These are phyloP conservation scores for Ascosphaera apis DNA, from an alignment of 2,329 filamentous ascomycete species.

Conservation along the genomic window DNA sequence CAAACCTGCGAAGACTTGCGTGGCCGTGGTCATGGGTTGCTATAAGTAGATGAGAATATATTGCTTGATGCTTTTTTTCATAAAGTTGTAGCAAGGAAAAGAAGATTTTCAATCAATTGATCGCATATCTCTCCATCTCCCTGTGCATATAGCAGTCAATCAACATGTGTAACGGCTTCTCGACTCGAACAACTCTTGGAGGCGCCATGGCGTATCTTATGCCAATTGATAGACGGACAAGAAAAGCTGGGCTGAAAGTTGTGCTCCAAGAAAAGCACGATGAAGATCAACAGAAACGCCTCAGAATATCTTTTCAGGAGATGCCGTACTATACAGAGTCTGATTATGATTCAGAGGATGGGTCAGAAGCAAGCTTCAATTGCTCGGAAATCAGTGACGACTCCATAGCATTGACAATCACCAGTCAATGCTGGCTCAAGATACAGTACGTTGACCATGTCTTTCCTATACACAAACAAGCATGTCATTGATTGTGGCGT, in stretches of 20 bases:
- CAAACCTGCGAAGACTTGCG: too few species aligned
- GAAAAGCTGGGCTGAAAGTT: not conserved
- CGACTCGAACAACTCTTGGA: conserved; percentile 1
- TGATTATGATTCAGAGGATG: conserved; percentile 1
- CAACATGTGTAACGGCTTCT: conserved; percentile 3
- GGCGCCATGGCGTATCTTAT: conserved; percentile 2
- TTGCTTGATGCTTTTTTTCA: too few species aligned
- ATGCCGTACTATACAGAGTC: not conserved
- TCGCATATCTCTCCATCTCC: too few species aligned
- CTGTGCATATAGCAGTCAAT: not conserved
- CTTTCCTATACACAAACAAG: not conserved
- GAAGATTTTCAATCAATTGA: too few species aligned
- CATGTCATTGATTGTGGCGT: not conserved
- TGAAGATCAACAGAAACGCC: not conserved
- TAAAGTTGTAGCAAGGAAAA: too few species aligned
- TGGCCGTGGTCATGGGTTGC: too few species aligned
- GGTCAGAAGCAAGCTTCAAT: conserved; percentile 7
- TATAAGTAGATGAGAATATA: too few species aligned
- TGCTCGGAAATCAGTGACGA: conserved; percentile 2
- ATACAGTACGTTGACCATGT: conserved; percentile 2
- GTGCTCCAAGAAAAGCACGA: not conserved
- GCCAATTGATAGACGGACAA: not conserved
- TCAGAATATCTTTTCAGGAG: too few species aligned
- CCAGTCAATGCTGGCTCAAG: conserved; percentile 2
- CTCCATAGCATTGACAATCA: too few species aligned